These are phyloP conservation scores for Gymnopilus dilepis DNA, from an alignment of 768 basidiomycete genomes.

Conservation along the genomic window DNA sequence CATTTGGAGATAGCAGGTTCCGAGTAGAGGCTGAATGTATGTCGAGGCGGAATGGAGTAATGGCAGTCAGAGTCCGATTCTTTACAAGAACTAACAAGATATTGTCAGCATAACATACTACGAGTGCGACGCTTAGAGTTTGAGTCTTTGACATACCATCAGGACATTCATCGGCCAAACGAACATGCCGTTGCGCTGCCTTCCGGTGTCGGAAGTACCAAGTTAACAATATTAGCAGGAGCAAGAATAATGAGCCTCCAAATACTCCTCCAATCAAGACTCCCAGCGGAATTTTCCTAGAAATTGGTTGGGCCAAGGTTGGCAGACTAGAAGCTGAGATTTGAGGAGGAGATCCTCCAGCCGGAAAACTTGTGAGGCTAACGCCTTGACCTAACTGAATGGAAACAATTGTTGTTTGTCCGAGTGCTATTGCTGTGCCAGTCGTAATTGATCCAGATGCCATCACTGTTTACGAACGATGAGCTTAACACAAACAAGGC, in stretches of 20 bases:
- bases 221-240: not conserved
- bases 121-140: no score
- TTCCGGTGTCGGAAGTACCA: not conserved
- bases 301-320: not conserved
- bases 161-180: not conserved
- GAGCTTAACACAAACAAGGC: not conserved
- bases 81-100: not conserved
- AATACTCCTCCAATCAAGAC: not conserved
- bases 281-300: not conserved
- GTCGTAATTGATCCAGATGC: not conserved
- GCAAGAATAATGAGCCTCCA: not conserved
- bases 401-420: not conserved
- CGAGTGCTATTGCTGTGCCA: not conserved
- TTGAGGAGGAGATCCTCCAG: not conserved
- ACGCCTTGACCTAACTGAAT: not conserved
- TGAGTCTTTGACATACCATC: not conserved
- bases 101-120: no score
- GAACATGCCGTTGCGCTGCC: not conserved
- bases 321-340: not conserved
- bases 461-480: not conserved
- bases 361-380: not conserved
- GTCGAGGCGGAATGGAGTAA: not conserved
- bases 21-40: not conserved
- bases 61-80: not conserved
- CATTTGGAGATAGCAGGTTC: not conserved